Evolutionary conservation across 2,329 filamentous ascomycete species (phyloP), one percentile per base, ranked within the genome.

Genomic region (Rhynchosporium secalis): DNA sequence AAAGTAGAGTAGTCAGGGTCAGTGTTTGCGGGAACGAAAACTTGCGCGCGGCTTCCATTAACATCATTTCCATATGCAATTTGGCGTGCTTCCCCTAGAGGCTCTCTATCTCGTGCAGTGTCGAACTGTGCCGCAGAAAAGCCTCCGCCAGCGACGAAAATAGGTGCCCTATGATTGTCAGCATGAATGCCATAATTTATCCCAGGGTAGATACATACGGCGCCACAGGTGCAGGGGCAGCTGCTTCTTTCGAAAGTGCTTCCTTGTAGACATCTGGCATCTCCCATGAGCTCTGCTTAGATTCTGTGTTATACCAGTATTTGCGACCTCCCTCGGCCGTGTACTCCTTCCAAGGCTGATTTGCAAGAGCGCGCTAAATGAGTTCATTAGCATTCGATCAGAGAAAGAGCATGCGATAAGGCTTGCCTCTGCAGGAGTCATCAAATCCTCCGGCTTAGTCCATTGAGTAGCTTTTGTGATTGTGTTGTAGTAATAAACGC

Each of bases 281-380:
- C 72, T 93, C 89, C 95, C 95, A 99, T 38, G 90, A 92, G 75
- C 92, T 98, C 78, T 92, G 85, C 77, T 94, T 93, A 49, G 91
- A 93, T 76, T 96, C 89, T 40, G 88, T 90, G 76, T 99, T 95
- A 76, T 93, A 94, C 90, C 92, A 99, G 78, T 99, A 99, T 74
- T 94, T 91, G 71, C 88, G 87, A 52, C 94, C 95, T 67, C 91
- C 90, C 65, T 92, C 87, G 28, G 91, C 88, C 31, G 89, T 92
- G 73, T 96, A 95, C 76, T 96, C 92, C 73, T 94, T 95, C 92
- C 93, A 99, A 67, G 91, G 90, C 70, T 95, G 90, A 70, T 88
- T 88, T 56, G 89, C 83, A 54, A 96, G 82, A 60, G 91, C 91
- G 73, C 89, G 89, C 91, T 93, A 38, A 49, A 63, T 40, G 41